A percentile compares a stretch with the other conserved stretches of the same genome.
Evolutionary conservation across 106 monocot genomes (phyloP).

Genomic region (Iris macrosiphon): DNA sequence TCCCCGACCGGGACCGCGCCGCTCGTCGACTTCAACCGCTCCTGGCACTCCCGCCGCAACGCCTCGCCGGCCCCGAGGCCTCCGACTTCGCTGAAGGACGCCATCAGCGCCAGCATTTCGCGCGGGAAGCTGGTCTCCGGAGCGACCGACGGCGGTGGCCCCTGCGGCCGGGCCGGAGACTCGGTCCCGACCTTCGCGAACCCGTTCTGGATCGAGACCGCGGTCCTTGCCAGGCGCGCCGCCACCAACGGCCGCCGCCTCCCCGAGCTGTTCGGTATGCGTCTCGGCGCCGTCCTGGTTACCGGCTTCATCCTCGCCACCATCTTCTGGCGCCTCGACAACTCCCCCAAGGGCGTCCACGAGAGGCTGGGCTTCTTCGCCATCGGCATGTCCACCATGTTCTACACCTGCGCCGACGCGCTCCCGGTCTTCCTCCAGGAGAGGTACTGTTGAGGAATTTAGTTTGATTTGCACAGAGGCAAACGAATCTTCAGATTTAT

Average conservation of each 20-base stretch:
- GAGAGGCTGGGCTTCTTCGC: constrained; percentile 95
- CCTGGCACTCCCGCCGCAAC: constrained; percentile 18
- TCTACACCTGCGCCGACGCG: constrained; percentile 89
- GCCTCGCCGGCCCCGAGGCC: not conserved
- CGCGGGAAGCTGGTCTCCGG: constrained; percentile 85
- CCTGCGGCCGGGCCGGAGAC: not conserved
- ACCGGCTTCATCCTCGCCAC: constrained; percentile 92
- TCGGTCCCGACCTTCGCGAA: constrained; percentile 65
- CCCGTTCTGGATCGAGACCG: constrained; percentile 66
- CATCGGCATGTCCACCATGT: constrained; percentile 89
- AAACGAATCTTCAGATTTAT: too few relatives aligned
- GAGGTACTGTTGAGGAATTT: too few relatives aligned
- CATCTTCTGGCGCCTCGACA: constrained; percentile 88
- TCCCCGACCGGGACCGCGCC: constrained; percentile 26
- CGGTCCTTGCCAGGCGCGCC: constrained; percentile 38
- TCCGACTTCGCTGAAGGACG: constrained; percentile 48
- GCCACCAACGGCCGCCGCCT: constrained; percentile 41
- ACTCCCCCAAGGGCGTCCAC: constrained; percentile 76
- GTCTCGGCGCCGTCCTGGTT: constrained; percentile 65
- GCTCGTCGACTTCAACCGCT: constrained; percentile 59
- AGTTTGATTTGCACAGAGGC: too few relatives aligned
- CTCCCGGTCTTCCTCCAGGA: constrained; percentile 95
- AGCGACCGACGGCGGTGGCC: constrained; percentile 15
- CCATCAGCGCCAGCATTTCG: constrained; percentile 80
- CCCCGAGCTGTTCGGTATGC: constrained; percentile 59